Base-by-base conservation (phyloP, 2,329 filamentous ascomycete species). In the Hymenoscyphus occultus region DNA sequence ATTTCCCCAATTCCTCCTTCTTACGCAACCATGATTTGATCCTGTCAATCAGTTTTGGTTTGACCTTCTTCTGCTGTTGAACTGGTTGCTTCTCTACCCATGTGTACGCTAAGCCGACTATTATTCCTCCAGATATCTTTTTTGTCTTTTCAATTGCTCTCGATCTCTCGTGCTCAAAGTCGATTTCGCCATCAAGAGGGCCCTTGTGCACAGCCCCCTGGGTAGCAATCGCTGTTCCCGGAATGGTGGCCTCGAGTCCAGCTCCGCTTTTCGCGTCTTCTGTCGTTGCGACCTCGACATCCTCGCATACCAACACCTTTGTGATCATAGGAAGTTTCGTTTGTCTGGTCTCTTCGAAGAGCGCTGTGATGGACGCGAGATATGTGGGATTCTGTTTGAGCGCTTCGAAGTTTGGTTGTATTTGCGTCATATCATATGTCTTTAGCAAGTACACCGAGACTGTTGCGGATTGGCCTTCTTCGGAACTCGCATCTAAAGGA, bases 341-440 rank as follows among this genome's bases (percentile, higher is more conserved):
- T 5, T 28, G 22, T 51, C 48, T 9, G 9, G 9, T 28, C 48
- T 22, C 45, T 9, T 48, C n/a, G 10, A 48, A 48, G 9, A 48
- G n/a, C 45, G n/a, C 19, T 16, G 5, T 19, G 16, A 48, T 48
- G n/a, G n/a, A 9, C 3, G 45, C 45, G n/a, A 48, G 45, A 19
- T 48, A 48, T 7, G n/a, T n/a, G 6, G 54, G 54, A 35, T 57
- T n/a, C 13, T 35, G 3, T 19, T 57, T 57, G 28, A 57, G 54
- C 1, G 12, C 31, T 6, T 31, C 54, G 28, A 57, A 57, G n/a
- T 32, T 35, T 4, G 12, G 54, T 16, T 32, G 14, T 16, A 57
- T 57, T 39, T 57, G 54, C 54, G 54, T 57, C 54, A 57, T 57
- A 19, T 57, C 54, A 28, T 57, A 57, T 57, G 54, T 57, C 32